Percentiles rank a stretch among this genome's conserved stretches.
Evolutionary conservation across 73 alveolate species (phyloP).

Genomic region (Urostyla sp.): DNA sequence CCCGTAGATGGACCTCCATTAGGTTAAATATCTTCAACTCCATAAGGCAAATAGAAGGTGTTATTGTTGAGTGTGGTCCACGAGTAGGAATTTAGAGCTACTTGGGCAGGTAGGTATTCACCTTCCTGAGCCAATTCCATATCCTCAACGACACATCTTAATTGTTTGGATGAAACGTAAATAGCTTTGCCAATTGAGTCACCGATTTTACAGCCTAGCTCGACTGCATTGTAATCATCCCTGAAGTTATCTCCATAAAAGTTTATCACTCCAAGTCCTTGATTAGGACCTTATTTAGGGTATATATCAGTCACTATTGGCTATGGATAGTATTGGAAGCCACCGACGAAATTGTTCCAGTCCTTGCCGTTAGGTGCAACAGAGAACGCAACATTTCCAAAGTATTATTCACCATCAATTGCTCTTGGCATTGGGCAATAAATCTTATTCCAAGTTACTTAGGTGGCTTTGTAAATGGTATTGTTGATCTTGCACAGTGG

Average conservation of each 20-base stretch:
- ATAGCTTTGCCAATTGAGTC: constrained; percentile 84
- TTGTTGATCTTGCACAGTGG: constrained; percentile 78
- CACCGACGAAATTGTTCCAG: constrained; percentile 80
- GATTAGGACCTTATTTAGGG: constrained; percentile 89
- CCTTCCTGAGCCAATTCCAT: constrained; percentile 78
- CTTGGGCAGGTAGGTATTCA: constrained; percentile 76
- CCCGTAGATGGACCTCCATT: constrained; percentile 92
- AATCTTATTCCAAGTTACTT: constrained; percentile 74
- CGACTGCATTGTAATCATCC: constrained; percentile 85
- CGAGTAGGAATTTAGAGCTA: constrained; percentile 83
- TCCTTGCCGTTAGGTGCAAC: constrained; percentile 79
- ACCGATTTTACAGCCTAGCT: constrained; percentile 85
- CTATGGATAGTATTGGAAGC: constrained; percentile 88
- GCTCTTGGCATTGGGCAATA: constrained; percentile 85
- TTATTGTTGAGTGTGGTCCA: constrained; percentile 79
- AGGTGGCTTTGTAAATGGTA: constrained; percentile 64
- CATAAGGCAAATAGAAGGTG: constrained; percentile 79
- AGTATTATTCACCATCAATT: constrained; percentile 63
- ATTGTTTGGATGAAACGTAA: constrained; percentile 65
- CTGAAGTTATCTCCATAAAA: constrained; percentile 91
- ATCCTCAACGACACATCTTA: constrained; percentile 81
- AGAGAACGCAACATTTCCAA: constrained; percentile 88
- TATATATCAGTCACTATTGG: constrained; percentile 79
- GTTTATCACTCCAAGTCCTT: constrained; percentile 81
- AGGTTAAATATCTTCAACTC: constrained; percentile 82